These are phyloP conservation scores for Phytophthora constricta DNA, from an alignment of 352 stramenopile genomes.

Conservation along the genomic window DNA sequence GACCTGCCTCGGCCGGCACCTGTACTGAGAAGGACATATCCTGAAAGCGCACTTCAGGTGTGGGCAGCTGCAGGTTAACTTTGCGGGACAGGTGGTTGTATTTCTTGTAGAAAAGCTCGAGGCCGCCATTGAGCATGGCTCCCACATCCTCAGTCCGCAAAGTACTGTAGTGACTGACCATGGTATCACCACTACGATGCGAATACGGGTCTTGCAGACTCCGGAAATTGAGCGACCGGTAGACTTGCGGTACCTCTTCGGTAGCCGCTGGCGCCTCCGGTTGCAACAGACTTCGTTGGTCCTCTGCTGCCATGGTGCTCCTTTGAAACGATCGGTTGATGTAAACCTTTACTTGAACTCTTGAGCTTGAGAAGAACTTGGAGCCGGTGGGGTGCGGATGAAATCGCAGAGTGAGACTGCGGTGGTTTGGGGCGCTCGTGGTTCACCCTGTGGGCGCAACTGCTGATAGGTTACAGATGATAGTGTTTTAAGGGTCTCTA, in stretches of 20 bases:
- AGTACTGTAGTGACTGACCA: conserved; percentile 43
- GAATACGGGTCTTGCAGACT: conserved; percentile 80
- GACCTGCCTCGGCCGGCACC: conserved; percentile 46
- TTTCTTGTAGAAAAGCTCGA: conserved; percentile 87
- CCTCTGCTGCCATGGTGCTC: too few relatives aligned
- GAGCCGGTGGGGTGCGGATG: too few relatives aligned
- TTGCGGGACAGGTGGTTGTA: conserved; percentile 77
- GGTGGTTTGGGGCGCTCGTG: too few relatives aligned
- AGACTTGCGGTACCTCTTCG: background rate
- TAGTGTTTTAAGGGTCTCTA: too few relatives aligned
- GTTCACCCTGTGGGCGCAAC: too few relatives aligned
- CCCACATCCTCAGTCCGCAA: conserved; percentile 73
- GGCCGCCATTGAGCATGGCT: conserved; percentile 64
- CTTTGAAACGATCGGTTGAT: too few relatives aligned
- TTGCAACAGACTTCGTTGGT: too few relatives aligned
- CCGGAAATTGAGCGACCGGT: conserved; percentile 52
- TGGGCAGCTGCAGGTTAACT: conserved; percentile 51
- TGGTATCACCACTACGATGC: conserved; percentile 38
- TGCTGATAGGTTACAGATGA: too few relatives aligned
- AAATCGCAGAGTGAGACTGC: too few relatives aligned
- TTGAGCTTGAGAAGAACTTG: too few relatives aligned
- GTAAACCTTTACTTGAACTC: too few relatives aligned
- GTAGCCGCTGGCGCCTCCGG: background rate
- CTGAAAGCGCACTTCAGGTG: conserved; percentile 70
- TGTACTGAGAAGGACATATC: conserved; percentile 67